phyloP scores from a whole-genome alignment of 2,329 filamentous ascomycete genomes.

The Monosporascus sp. region DNA sequence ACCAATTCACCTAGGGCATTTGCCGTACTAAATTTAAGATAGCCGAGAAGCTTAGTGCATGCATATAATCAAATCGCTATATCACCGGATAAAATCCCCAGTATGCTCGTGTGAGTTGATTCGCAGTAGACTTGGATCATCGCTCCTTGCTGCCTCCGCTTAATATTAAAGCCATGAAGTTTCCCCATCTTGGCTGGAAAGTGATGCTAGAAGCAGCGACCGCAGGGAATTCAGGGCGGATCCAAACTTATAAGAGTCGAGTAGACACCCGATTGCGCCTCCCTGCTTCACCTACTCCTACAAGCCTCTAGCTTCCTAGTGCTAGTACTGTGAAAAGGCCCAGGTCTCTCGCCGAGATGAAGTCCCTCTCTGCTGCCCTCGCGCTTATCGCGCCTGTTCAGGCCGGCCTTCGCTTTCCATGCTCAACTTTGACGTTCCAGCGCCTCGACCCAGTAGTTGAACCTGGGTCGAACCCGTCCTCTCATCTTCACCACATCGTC shows the following conservation, averaged over 20 bases:
- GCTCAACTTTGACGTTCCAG: slow-evolving; percentile 12
- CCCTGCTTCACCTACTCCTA: background rate
- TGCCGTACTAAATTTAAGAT: slow-evolving; percentile 7
- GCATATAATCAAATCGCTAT: slow-evolving; percentile 4
- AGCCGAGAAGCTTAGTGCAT: no score
- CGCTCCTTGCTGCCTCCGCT: no score
- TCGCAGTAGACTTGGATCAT: slow-evolving; percentile 7
- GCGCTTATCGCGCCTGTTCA: slow-evolving; percentile 8
- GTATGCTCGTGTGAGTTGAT: slow-evolving; percentile 5
- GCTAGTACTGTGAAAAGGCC: background rate
- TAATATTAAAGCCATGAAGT: slow-evolving; percentile 4
- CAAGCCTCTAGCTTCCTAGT: slow-evolving; percentile 6
- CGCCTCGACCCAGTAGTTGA: slow-evolving; percentile 13
- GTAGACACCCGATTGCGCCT: slow-evolving; percentile 1
- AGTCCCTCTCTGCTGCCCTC: slow-evolving; percentile 3
- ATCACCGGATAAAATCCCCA: slow-evolving; percentile 6
- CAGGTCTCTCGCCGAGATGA: slow-evolving; percentile 6
- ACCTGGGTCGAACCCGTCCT: slow-evolving; percentile 9
- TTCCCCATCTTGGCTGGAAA: background rate
- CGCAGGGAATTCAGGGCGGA: no score
- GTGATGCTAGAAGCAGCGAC: background rate
- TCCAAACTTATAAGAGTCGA: slow-evolving; percentile 2
- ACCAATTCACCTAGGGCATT: background rate
- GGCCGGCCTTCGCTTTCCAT: slow-evolving; percentile 13
- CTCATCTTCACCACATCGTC: slow-evolving; percentile 17